Percentiles rank a stretch among this genome's conserved stretches.
Conservation (phyloP, 108 stramenopile genomes). For the Aurantiochytrium sp. region DNA sequence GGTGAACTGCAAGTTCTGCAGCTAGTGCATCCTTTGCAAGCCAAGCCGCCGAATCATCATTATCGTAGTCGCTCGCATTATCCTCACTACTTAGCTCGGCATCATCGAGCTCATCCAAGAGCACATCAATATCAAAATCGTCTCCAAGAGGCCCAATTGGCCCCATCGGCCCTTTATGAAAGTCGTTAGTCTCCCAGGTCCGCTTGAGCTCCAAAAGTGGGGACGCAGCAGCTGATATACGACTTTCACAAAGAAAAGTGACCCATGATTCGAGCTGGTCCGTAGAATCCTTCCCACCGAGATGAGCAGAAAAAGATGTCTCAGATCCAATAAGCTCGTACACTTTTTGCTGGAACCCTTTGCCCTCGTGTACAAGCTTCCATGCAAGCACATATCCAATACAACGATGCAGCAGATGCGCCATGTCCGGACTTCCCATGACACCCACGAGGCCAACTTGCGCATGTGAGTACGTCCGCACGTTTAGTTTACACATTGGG, state of each 20-base stretch:
- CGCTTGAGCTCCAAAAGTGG: too few relatives aligned
- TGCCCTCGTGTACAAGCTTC: background rate
- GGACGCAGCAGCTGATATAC: background rate
- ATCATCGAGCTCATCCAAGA: background rate
- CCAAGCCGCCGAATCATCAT: too few relatives aligned
- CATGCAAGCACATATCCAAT: background rate
- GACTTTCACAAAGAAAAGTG: background rate
- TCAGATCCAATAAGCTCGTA: background rate
- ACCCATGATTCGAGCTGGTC: background rate
- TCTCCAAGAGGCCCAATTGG: background rate
- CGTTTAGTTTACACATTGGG: background rate
- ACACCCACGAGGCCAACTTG: background rate
- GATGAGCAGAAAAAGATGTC: background rate
- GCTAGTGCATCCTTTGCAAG: too few relatives aligned
- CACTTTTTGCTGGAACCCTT: too few relatives aligned
- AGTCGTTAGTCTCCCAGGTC: too few relatives aligned
- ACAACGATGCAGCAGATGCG: background rate
- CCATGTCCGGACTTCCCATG: background rate
- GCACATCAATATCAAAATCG: background rate
- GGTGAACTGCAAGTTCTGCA: too few relatives aligned
- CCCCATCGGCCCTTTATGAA: background rate
- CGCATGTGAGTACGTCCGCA: background rate
- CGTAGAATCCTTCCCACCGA: background rate
- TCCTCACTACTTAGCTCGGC: background rate
- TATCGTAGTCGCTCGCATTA: background rate